Base-by-base conservation (phyloP, 306 rosid species). In the Begonia peltatifolia region DNA sequence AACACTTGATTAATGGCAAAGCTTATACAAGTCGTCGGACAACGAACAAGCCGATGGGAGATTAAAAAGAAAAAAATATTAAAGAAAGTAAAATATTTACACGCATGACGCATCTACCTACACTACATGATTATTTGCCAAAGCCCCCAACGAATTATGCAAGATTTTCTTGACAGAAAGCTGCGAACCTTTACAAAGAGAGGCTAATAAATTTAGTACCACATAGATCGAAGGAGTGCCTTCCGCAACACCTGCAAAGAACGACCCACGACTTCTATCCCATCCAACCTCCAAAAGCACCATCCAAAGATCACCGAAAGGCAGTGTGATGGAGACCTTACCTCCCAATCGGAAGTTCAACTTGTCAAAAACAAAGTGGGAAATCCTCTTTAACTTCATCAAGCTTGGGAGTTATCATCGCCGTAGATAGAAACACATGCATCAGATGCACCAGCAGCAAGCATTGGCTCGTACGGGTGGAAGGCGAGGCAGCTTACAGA, bases 381-480 rank as follows among this genome's bases (percentile, higher is more conserved):
- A 44, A n/a, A 44, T 10, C 12, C 2, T 44, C 10, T 57, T 46
- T 36, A 66, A 71, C 66, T 62, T 81, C 77, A 86, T 75, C 78
- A 70, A 25, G 48, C 73, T 61, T 64, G 86, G 63, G 76, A 47
- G 59, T 68, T 60, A 64, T 86, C 96, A 58, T 92, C 87, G 0
- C 94, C 94, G 63, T 83, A 87, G 64, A 92, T 73, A 61, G 76
- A 75, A 11, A 87, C 94, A 58, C 79, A 79, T 5, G 88, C 76
- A 62, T 86, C 99, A 0, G 80, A 79, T 36, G 94, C 88, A 68
- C 96, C 99, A 1, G 99, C 96, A 36, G 94, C 99, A 50, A 92
- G 99, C 52, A 92, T 70, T 42, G 74, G 61, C 60, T 92, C 88
- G 42, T 92, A 92, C 6, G 94, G 96, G 70, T 92, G 96, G 74